Base-by-base conservation (phyloP, 1,284 basidiomycete genomes). In the Microbotryum lychnidis-dioicae region DNA sequence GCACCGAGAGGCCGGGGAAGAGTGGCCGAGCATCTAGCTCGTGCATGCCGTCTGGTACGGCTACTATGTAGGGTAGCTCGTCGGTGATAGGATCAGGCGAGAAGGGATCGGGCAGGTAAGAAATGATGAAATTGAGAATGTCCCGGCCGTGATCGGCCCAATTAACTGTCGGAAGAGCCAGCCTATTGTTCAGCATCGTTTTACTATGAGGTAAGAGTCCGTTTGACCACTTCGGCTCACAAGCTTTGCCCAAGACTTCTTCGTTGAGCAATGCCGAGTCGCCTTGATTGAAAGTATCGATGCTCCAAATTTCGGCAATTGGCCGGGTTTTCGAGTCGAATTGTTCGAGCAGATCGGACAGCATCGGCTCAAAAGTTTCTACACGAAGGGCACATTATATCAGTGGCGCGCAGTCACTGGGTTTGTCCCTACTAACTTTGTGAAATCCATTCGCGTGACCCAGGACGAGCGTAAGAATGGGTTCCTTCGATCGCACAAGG, bases 391-490 rank as follows among this genome's bases (percentile, higher is more conserved):
- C 3, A 33, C 54, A 47, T 47, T 23, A 49, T 50, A 27, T 21
- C 14, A 37, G 29, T n/a, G 9, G 8, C 12, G 18, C 37, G 12
- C 14, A 9, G 3, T 4, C 6, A 31, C 10, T 23, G 6, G n/a
- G 8, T 50, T 27, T 27, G 16, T 9, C 27, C n/a, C 21, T 10
- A 70, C 81, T 64, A 60, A 84, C 87, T 75, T 91, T 91, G 65
- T 83, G 83, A 69, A 91, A 84, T 8, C 89, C 89, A 73, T 87
- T 91, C 2, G 87, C 88, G 71, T 91, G 89, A 9, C 81, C 81
- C 48, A 87, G 76, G 63, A 91, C 80, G 47, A 91, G 76, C 0
- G 87, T 90, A 45, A 86, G 21, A 5, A 42, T 10, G 37, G 37
- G 37, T 42, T 42, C 37, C 37, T 42, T 42, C 37, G 37, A 42